Evolutionary conservation across 805 yeast species (phyloP), one percentile per base, ranked within the genome.

Genomic region (Komagataella ulmi): DNA sequence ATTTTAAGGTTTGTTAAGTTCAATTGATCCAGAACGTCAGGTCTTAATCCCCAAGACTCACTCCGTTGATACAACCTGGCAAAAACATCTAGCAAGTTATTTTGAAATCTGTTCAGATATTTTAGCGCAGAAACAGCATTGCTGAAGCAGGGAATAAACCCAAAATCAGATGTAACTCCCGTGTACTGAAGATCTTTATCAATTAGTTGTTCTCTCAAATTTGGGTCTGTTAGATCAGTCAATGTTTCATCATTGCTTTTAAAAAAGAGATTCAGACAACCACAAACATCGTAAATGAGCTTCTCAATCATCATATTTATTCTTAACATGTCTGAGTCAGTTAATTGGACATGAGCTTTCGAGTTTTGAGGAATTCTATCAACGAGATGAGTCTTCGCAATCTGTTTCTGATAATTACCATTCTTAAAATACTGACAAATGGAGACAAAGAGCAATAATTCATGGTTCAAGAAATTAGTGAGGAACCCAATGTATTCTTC

Each of bases 101-200:
- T 69, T 23, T 76, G 68, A 14, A 82, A 65, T 24, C 65, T 64
- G 0, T 80, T 73, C 44, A 79, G 61, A 57, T 76, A 80, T 55
- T 75, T 71, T 43, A 80, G 62, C 2, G 84, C 71, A 48, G 86
- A 73, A 21, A 85, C 66, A 7, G 84, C 76, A 59, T 83, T 85
- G 1, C 88, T 71, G 51, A 71, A 70, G 1, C 83, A 82, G 3
- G 91, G 90, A 19, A 83, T 60, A 58, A 80, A 81, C 1, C 83
- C 82, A 61, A 69, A 77, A 43, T 65, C 58, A 1, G 55, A 55
- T 7, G 54, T 59, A 14, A 49, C 23, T 12, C 46, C 19, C 21
- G 44, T 10, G 46, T 46, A n/a, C 12, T 43, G 51, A n/a, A 21
- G 46, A 17, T 47, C 47, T 47, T 44, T 19, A 50, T 44, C 43